Evolutionary conservation across 2,329 filamentous ascomycete genomes (phyloP).

Genomic region (Fusarium sp.): DNA sequence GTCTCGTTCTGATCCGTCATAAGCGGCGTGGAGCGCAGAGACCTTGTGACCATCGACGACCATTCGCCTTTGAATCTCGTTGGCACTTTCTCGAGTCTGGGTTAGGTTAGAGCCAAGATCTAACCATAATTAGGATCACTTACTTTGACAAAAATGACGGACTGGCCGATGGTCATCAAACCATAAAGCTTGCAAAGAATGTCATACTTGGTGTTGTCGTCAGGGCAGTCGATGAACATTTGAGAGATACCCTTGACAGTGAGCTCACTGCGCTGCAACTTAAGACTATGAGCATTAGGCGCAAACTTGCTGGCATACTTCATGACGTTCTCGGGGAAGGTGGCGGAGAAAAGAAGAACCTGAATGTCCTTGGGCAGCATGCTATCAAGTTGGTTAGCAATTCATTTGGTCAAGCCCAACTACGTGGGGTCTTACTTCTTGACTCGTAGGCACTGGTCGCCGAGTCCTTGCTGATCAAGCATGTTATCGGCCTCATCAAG

Average conservation of each 20-base stretch:
- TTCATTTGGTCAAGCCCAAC: background rate
- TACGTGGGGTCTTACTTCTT: slow-evolving; percentile 72
- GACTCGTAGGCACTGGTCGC: slow-evolving; percentile 93
- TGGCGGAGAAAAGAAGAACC: slow-evolving; percentile 95
- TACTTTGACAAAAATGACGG: slow-evolving; percentile 97
- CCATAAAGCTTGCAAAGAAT: slow-evolving; percentile 94
- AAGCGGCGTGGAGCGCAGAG: slow-evolving; percentile 87
- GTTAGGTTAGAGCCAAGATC: slow-evolving; percentile 30
- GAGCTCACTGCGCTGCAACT: slow-evolving; percentile 88
- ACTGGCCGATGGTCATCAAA: slow-evolving; percentile 95
- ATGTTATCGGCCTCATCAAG: slow-evolving; percentile 99
- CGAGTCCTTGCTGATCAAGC: slow-evolving; percentile 94
- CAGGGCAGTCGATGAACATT: slow-evolving; percentile 94
- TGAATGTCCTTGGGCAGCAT: slow-evolving; percentile 82
- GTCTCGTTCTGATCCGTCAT: slow-evolving; percentile 88
- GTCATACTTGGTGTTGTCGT: slow-evolving; percentile 86
- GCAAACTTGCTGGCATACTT: slow-evolving; percentile 87
- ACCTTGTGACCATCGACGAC: slow-evolving; percentile 90
- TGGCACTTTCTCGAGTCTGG: slow-evolving; percentile 87
- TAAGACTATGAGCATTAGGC: slow-evolving; percentile 87
- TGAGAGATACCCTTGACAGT: slow-evolving; percentile 98
- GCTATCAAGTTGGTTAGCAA: slow-evolving; percentile 61
- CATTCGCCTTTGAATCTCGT: slow-evolving; percentile 89
- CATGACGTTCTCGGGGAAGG: slow-evolving; percentile 88
- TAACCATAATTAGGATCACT: slow-evolving; percentile 32